Conservation (phyloP, 345 rosid genomes). For the Syzygium grande region DNA sequence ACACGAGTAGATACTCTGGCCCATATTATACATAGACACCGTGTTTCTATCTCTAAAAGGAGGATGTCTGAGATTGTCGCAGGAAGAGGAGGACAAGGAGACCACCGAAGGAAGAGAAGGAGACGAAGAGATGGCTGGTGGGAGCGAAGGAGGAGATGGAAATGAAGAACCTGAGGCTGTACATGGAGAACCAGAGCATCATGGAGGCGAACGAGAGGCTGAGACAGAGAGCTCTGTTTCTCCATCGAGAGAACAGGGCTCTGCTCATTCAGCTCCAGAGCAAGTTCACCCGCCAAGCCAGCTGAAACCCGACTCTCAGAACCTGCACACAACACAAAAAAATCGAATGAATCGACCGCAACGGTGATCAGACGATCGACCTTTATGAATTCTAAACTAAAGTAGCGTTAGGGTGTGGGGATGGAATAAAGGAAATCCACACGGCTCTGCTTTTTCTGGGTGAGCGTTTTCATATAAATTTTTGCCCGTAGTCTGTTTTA, state of each 20-base stretch:
- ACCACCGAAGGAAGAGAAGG: constrained; percentile 25
- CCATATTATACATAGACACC: not conserved
- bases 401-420: not conserved
- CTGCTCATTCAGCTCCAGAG: constrained; percentile 43
- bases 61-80: not conserved
- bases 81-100: not conserved
- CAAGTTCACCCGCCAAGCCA: constrained; percentile 5
- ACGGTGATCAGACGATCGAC: not conserved
- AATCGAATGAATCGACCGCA: not conserved
- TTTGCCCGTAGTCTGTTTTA: not conserved
- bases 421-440: not conserved
- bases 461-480: not conserved
- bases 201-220: constrained; percentile 64
- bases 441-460: not conserved
- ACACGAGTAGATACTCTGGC: not conserved
- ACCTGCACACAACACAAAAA: not conserved
- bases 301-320: not conserved
- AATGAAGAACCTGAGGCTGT: constrained; percentile 51
- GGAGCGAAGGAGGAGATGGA: constrained; percentile 27
- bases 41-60: not conserved
- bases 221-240: constrained; percentile 52
- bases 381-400: not conserved
- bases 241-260: constrained; percentile 60
- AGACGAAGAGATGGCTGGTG: constrained; percentile 9
- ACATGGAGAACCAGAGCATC: constrained; percentile 59